Conservation (phyloP, 805 yeast genomes). For the Saccharomyces paradoxus region DNA sequence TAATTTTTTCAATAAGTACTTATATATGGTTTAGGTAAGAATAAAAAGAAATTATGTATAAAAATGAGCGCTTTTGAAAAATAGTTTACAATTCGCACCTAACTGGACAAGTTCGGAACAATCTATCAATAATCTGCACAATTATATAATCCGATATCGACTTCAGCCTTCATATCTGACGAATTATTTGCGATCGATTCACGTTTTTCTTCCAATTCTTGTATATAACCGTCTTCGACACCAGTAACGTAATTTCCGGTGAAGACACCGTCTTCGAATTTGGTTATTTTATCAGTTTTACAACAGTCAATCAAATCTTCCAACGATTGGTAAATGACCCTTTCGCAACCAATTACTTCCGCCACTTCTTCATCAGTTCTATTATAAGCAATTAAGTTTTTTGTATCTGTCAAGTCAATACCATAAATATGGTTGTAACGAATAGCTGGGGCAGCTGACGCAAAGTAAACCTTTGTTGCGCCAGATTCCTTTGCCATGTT, state of each 20-base stretch:
- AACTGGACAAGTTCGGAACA: neutral
- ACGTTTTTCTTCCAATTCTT: conserved; percentile 66
- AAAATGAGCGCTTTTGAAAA: neutral
- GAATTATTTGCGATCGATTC: conserved; percentile 59
- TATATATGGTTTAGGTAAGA: neutral
- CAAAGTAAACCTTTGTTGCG: conserved; percentile 88
- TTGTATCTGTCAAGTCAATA: conserved; percentile 92
- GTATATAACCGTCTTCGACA: conserved; percentile 71
- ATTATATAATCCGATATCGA: conserved; percentile 55
- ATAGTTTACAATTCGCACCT: neutral
- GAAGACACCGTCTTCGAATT: conserved; percentile 93
- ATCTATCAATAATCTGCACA: conserved; percentile 40
- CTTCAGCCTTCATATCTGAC: conserved; percentile 72
- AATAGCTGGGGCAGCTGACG: conserved; percentile 97
- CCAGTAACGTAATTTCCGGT: conserved; percentile 96
- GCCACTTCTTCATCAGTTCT: conserved; percentile 71
- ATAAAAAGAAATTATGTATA: neutral
- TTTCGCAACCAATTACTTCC: conserved; percentile 76
- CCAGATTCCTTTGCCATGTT: conserved; percentile 99
- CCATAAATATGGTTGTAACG: conserved; percentile 94
- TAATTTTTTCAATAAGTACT: neutral
- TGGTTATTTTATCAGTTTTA: conserved; percentile 35
- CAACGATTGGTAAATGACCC: conserved; percentile 79
- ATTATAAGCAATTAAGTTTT: conserved; percentile 83
- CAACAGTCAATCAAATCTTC: conserved; percentile 81